These are phyloP conservation scores for Mycena olivaceomarginata DNA, from an alignment of 768 basidiomycete genomes.

Conservation along the genomic window DNA sequence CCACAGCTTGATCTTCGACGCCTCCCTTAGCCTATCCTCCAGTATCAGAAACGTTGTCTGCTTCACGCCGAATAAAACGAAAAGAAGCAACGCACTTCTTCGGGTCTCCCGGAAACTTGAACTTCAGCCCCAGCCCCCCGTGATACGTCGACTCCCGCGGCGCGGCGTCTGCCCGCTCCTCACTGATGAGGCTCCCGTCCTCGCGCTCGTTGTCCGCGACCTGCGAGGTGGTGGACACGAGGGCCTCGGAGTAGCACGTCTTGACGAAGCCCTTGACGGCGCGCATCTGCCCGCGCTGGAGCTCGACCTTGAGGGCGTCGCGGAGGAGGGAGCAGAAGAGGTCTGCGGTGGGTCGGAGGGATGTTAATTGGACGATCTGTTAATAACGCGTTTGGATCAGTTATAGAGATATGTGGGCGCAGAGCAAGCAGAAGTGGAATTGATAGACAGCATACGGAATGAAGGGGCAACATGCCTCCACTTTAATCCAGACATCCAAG, in stretches of 20 bases:
- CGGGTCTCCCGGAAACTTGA: conserved; percentile 94
- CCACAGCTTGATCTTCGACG: conserved; percentile 98
- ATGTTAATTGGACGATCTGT: conserved; percentile 94
- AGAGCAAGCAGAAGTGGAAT: neutral
- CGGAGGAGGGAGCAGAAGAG: conserved; percentile 93
- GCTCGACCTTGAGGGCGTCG: conserved; percentile 91
- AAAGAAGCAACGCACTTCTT: conserved; percentile 78
- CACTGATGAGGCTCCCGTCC: conserved; percentile 77
- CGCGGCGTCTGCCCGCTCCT: conserved; percentile 68
- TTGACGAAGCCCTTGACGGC: conserved; percentile 91
- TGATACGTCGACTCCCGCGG: conserved; percentile 76
- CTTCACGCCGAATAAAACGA: neutral
- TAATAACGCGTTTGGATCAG: neutral
- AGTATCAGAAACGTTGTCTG: conserved; percentile 28
- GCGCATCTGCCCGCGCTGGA: conserved; percentile 96
- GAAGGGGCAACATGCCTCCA: neutral
- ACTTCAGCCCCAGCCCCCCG: conserved; percentile 87
- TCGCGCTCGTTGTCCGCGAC: conserved; percentile 82
- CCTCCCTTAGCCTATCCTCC: conserved; percentile 83
- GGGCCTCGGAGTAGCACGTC: conserved; percentile 96
- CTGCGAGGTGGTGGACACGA: conserved; percentile 75
- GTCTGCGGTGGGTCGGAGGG: conserved; percentile 94
- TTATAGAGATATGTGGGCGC: neutral
- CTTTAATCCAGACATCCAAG: neutral
- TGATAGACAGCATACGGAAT: neutral